phyloP scores from a whole-genome alignment of 139 green algal genomes.

The Micractinium conductrix region DNA sequence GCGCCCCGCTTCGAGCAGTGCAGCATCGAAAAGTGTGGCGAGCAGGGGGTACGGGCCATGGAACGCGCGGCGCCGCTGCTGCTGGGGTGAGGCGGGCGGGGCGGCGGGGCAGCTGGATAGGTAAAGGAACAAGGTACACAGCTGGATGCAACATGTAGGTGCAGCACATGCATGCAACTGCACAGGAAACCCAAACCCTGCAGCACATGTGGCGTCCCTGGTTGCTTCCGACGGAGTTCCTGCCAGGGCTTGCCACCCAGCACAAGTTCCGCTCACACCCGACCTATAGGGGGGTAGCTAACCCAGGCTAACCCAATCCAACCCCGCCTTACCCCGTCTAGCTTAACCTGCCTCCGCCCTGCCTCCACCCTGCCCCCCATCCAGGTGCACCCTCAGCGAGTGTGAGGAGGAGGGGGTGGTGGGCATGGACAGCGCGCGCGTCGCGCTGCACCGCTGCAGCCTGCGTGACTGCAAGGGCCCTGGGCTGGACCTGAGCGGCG shows the following conservation, averaged over 20 bases:
- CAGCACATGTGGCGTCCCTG: no score
- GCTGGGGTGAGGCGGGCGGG: neutral
- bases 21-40: conserved; percentile 53
- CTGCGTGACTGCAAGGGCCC: conserved; percentile 56
- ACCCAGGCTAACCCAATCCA: neutral
- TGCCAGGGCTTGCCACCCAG: no score
- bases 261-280: no score
- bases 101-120: neutral
- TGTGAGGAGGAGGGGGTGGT: conserved; percentile 64
- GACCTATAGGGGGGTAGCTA: no score
- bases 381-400: conserved; percentile 46
- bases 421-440: conserved; percentile 38
- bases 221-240: no score
- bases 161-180: no score
- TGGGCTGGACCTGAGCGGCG: conserved; percentile 53
- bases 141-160: no score
- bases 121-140: no score
- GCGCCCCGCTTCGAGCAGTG: conserved; percentile 44
- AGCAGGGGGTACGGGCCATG: conserved; percentile 45
- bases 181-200: no score
- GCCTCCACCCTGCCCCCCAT: neutral
- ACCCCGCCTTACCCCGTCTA: neutral
- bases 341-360: neutral
- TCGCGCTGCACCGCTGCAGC: conserved; percentile 31
- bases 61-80: conserved; percentile 28